Evolutionary conservation across 2,329 filamentous ascomycete species (phyloP).

Genomic region (Exophiala aquamarina): DNA sequence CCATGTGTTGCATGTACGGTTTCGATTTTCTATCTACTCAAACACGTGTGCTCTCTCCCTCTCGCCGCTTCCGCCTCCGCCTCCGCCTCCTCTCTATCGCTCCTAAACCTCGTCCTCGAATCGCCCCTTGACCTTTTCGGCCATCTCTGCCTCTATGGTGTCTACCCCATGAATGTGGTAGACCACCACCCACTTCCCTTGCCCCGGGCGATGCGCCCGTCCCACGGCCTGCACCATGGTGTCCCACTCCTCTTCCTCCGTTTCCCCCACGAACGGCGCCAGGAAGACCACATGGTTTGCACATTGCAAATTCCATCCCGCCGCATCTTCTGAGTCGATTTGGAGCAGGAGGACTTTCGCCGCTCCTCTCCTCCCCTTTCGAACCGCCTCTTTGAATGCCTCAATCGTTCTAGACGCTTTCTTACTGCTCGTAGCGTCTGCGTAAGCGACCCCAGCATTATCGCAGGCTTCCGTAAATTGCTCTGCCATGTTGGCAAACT

Average conservation of each 20-base stretch:
- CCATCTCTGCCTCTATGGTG: slow-evolving; percentile 48
- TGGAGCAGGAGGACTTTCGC: slow-evolving; percentile 58
- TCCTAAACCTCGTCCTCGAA: slow-evolving; percentile 61
- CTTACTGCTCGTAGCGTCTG: slow-evolving; percentile 28
- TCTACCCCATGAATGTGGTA: slow-evolving; percentile 50
- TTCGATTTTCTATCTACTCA: no score
- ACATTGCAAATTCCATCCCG: slow-evolving; percentile 63
- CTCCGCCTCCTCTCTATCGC: neutral
- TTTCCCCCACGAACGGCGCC: slow-evolving; percentile 52
- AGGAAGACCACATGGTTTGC: slow-evolving; percentile 67
- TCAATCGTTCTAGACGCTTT: slow-evolving; percentile 37
- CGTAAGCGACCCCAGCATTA: slow-evolving; percentile 31
- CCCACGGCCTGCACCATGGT: slow-evolving; percentile 65
- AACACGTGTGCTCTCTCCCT: neutral
- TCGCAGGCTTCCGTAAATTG: slow-evolving; percentile 16
- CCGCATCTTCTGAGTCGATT: slow-evolving; percentile 56
- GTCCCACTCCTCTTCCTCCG: slow-evolving; percentile 55
- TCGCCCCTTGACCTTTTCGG: slow-evolving; percentile 66
- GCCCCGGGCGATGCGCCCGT: slow-evolving; percentile 58
- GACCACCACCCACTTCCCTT: slow-evolving; percentile 57
- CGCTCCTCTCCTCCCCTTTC: neutral
- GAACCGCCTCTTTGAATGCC: slow-evolving; percentile 30
- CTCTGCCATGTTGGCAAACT: slow-evolving; percentile 30
- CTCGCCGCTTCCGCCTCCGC: neutral
- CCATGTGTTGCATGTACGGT: no score